Conservation (phyloP, 2,329 filamentous ascomycete species). For the Lojkania enalia region DNA sequence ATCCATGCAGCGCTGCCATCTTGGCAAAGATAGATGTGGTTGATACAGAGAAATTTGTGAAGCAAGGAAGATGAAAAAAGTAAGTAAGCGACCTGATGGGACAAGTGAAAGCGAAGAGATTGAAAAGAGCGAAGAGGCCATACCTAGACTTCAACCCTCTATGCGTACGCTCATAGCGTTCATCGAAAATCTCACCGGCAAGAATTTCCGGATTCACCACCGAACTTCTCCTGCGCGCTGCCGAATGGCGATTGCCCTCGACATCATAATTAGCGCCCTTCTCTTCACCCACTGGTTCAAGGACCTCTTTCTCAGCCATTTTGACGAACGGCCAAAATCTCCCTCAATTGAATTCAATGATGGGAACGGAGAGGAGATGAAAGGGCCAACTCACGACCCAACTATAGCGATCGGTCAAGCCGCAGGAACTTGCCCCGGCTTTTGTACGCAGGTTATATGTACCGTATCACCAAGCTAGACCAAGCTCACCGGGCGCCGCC, state of each 20-base stretch:
- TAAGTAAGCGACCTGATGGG: no score
- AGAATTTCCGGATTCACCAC: slow-evolving; percentile 29
- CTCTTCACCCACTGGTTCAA: slow-evolving; percentile 5
- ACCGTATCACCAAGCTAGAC: neutral
- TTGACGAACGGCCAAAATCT: neutral
- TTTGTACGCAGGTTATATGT: neutral
- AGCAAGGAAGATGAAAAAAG: no score
- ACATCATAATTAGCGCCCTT: slow-evolving; percentile 10
- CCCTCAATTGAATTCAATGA: neutral
- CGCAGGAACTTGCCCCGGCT: neutral
- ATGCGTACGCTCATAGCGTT: slow-evolving; percentile 43
- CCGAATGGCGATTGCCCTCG: slow-evolving; percentile 11
- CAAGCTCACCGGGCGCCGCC: neutral
- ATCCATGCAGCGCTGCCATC: no score
- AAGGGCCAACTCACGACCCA: neutral
- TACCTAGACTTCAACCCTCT: slow-evolving; percentile 45
- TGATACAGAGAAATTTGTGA: no score
- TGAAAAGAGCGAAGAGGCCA: slow-evolving; percentile 21
- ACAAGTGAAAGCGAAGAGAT: no score
- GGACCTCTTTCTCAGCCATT: slow-evolving; percentile 24
- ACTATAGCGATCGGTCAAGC: neutral
- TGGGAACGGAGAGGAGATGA: neutral
- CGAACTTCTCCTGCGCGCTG: slow-evolving; percentile 24
- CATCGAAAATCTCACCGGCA: slow-evolving; percentile 35
- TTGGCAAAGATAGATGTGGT: no score